Conservation (phyloP, 2,329 filamentous ascomycete species). For the Fusarium sp. region DNA sequence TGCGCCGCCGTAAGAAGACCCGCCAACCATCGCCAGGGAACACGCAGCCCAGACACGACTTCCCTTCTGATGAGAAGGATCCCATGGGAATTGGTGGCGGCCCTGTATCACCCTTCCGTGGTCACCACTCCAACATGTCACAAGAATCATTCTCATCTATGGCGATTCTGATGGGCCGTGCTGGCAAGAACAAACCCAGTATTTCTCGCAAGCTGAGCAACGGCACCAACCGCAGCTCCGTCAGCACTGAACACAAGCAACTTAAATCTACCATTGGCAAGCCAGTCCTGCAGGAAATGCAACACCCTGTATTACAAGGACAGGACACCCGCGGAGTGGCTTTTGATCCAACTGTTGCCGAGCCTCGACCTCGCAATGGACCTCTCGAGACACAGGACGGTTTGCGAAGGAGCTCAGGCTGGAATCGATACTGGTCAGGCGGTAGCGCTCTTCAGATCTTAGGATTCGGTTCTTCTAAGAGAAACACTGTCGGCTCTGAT, state of each 20-base stretch:
- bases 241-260: slow-evolving; percentile 69
- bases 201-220: slow-evolving; percentile 67
- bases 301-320: slow-evolving; percentile 49
- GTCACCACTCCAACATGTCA: slow-evolving; percentile 66
- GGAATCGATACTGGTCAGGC: slow-evolving; percentile 83
- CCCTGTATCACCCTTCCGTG: slow-evolving; percentile 57
- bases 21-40: slow-evolving; percentile 53
- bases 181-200: slow-evolving; percentile 57
- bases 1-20: slow-evolving; percentile 61
- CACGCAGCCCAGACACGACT: slow-evolving; percentile 58
- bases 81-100: slow-evolving; percentile 61
- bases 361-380: slow-evolving; percentile 52
- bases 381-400: slow-evolving; percentile 55
- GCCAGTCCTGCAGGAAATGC: slow-evolving; percentile 63
- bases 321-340: slow-evolving; percentile 58
- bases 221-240: slow-evolving; percentile 61
- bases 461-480: slow-evolving; percentile 64
- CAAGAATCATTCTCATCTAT: slow-evolving; percentile 71
- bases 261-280: slow-evolving; percentile 73
- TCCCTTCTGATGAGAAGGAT: slow-evolving; percentile 67
- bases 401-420: slow-evolving; percentile 74
- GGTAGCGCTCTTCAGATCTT: slow-evolving; percentile 76
- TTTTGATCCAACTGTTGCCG: slow-evolving; percentile 50
- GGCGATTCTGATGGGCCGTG: slow-evolving; percentile 74
- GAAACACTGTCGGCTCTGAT: slow-evolving; percentile 66